Evolutionary conservation across 306 rosid genomes (phyloP).

Genomic region (Mucuna pruriens): DNA sequence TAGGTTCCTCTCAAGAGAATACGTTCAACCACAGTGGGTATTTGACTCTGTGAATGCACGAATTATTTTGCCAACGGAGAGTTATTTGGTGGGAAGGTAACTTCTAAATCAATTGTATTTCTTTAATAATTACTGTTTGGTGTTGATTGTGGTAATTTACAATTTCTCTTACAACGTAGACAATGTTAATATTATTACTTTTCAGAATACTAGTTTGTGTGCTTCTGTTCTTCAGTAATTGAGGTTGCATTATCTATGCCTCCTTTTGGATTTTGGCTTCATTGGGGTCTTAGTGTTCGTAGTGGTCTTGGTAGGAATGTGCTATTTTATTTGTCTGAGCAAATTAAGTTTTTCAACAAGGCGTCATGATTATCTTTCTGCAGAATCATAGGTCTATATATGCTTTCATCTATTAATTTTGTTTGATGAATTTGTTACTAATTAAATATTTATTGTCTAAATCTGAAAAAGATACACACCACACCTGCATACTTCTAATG

Average conservation of each 20-base stretch:
- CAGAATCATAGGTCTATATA: background rate
- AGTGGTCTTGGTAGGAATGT: background rate
- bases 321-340: background rate
- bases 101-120: background rate
- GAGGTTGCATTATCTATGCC: background rate
- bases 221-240: background rate
- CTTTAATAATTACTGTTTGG: background rate
- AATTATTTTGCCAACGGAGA: slow-evolving; percentile 73
- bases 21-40: slow-evolving; percentile 97
- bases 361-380: background rate
- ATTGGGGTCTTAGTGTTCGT: background rate
- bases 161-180: background rate
- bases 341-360: background rate
- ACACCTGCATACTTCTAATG: background rate
- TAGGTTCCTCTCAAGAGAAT: slow-evolving; percentile 74
- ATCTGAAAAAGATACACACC: background rate
- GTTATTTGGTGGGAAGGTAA: slow-evolving; percentile 89
- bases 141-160: slow-evolving; percentile 23
- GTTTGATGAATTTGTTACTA: background rate
- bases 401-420: background rate
- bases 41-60: slow-evolving; percentile 84
- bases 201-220: background rate
- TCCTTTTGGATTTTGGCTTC: background rate
- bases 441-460: background rate
- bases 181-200: background rate